phyloP scores from a whole-genome alignment of 306 rosid species.

The Glycine latifolia region DNA sequence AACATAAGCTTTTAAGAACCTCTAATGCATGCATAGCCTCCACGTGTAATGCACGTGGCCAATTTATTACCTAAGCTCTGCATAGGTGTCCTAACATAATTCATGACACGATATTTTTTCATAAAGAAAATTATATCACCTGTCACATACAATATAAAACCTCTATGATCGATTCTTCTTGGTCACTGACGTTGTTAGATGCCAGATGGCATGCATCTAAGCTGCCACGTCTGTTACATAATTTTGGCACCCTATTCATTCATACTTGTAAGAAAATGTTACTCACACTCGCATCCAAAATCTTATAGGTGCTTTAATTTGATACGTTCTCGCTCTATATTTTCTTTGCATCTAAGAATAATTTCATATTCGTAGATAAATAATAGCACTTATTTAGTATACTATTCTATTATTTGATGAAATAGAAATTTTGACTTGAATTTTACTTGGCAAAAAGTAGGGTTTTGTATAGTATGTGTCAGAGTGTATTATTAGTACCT shows the following conservation, averaged over 20 bases:
- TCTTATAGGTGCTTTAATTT: not conserved
- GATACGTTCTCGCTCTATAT: too few species aligned
- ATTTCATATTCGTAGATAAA: too few species aligned
- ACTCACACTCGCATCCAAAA: not conserved
- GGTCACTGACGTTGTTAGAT: not conserved
- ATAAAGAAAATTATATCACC: too few species aligned
- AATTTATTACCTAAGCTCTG: not conserved
- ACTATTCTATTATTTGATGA: too few species aligned
- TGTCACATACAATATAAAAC: not conserved
- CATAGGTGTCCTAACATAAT: slow-evolving; percentile 32
- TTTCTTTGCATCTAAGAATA: too few species aligned
- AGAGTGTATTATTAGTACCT: too few species aligned
- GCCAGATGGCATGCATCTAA: not conserved
- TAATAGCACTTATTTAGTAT: too few species aligned
- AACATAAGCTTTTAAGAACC: not conserved
- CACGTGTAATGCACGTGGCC: slow-evolving; percentile 42
- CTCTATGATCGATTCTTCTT: not conserved
- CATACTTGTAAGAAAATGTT: not conserved
- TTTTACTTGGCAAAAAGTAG: too few species aligned
- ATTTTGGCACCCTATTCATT: not conserved
- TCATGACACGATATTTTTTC: not conserved
- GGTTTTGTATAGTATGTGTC: too few species aligned
- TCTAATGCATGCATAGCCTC: slow-evolving; percentile 7
- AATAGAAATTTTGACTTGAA: too few species aligned
- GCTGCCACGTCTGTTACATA: not conserved